Percentiles rank a stretch among this genome's conserved stretches.
Evolutionary conservation across 495 filamentous ascomycete species (phyloP).

Genomic region (Platismatia glauca): DNA sequence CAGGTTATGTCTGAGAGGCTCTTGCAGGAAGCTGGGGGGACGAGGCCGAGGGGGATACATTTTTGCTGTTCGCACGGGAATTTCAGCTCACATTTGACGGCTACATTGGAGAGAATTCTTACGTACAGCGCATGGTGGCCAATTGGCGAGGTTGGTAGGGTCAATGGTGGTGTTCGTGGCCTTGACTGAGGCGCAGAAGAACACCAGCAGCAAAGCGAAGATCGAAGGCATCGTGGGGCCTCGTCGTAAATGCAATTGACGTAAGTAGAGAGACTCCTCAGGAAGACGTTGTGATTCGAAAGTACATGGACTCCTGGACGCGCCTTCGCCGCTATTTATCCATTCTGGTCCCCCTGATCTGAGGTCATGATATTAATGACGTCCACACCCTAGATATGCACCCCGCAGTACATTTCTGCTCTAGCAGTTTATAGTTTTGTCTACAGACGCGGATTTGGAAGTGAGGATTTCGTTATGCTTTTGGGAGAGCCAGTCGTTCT

Average conservation of each 20-base stretch:
- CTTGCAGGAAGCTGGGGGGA: slow-evolving; percentile 1
- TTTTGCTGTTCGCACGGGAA: not conserved
- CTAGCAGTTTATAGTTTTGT: no score
- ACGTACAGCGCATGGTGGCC: slow-evolving; percentile 13
- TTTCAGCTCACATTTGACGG: not conserved
- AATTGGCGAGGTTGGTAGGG: slow-evolving; percentile 15
- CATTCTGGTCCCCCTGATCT: no score
- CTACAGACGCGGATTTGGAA: no score
- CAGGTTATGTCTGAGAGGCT: slow-evolving; percentile 14
- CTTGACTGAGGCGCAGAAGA: not conserved
- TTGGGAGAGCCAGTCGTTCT: not conserved
- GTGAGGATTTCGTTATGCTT: not conserved
- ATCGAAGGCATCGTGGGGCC: slow-evolving; percentile 32
- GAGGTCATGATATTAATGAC: no score
- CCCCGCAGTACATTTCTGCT: no score
- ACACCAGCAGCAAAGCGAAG: slow-evolving; percentile 1
- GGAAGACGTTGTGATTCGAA: no score
- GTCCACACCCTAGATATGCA: no score
- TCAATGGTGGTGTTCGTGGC: slow-evolving; percentile 11
- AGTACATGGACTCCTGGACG: no score
- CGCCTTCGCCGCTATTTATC: not conserved
- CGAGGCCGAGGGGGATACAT: not conserved
- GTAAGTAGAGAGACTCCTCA: not conserved
- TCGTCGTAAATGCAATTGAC: not conserved
- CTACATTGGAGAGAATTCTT: not conserved